Conservation (phyloP, 495 filamentous ascomycete species). For the Penicillium egyptiacum region DNA sequence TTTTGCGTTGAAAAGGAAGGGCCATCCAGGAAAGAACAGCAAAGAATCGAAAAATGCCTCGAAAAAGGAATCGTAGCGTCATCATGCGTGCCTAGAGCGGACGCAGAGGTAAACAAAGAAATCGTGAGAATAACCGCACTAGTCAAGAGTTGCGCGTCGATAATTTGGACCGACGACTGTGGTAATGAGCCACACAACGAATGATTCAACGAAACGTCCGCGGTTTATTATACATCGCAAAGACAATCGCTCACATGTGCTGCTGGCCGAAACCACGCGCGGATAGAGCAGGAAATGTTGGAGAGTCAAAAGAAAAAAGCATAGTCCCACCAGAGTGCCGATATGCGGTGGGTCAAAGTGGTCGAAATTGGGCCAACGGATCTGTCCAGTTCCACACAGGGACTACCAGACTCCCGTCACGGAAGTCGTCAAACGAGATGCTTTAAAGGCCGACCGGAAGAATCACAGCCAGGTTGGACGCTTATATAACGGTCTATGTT, state of each 20-base stretch:
- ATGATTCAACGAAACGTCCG: constrained; percentile 21
- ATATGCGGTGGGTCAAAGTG: constrained; percentile 18
- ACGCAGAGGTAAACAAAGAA: not conserved
- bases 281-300: constrained; percentile 2
- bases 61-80: constrained; percentile 23
- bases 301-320: constrained; percentile 10
- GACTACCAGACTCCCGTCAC: constrained; percentile 24
- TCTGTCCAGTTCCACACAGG: constrained; percentile 18
- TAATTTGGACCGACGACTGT: constrained; percentile 20
- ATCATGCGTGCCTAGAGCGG: constrained; percentile 26
- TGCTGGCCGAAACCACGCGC: constrained; percentile 8
- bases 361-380: constrained; percentile 18
- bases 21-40: constrained; percentile 20
- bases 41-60: constrained; percentile 36
- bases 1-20: constrained; percentile 24
- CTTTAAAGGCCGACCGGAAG: constrained; percentile 11
- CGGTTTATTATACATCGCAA: constrained; percentile 51
- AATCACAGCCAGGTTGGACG: constrained; percentile 14
- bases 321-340: constrained; percentile 22
- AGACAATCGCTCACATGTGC: constrained; percentile 17
- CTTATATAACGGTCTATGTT: constrained; percentile 19
- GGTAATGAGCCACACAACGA: constrained; percentile 4
- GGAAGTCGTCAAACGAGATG: constrained; percentile 25
- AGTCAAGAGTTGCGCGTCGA: constrained; percentile 14
- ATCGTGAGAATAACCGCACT: constrained; percentile 15